Evolutionary conservation across 306 rosid genomes (phyloP), one percentile per base, ranked within the genome.

Genomic region (Quercus mongolica): DNA sequence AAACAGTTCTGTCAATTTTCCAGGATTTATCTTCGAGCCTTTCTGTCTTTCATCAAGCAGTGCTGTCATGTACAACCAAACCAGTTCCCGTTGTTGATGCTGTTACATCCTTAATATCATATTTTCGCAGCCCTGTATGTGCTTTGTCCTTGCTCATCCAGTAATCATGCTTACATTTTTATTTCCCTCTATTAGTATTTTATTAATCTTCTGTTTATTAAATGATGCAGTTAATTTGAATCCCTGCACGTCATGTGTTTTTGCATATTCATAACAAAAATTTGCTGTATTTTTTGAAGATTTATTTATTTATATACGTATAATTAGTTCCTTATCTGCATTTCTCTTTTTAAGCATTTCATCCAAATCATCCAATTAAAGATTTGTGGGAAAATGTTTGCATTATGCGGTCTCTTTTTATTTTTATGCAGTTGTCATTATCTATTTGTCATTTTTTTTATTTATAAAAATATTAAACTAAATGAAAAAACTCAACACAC

Each of bases 31-130:
- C 88, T 15, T 83, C 94, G 69, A 85, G 86, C 86, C 87, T 86
- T 86, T 77, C 90, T 52, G 86, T 81, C 75, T 92, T 92, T 84
- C 90, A 89, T 80, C 99, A 92, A 81, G 96, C 96, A 46, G 77
- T 90, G 74, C 80, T 90, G 82, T 95, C 98, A 30, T 76, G 85
- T 13, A 78, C 89, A 31, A 86, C 89, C 49, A 94, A 83, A 79
- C 91, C 96, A 54, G 84, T 91, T 73, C 89, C 99, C 62, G 76
- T 91, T 58, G 87, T 85, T 67, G 87, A 87, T 74, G 95, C 99
- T 31, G 89, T 87, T 79, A 58, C 86, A 57, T 92, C 97, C 33
- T 78, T 92, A 76, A 81, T 92, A 85, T 91, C 98, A 64, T 91
- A 87, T 88, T 86, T 83, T 74, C 91, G 69, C 38, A 89, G 90